These are phyloP conservation scores for Sugiyamaella paludigena DNA, from an alignment of 1,139 yeast genomes.

Conservation along the genomic window DNA sequence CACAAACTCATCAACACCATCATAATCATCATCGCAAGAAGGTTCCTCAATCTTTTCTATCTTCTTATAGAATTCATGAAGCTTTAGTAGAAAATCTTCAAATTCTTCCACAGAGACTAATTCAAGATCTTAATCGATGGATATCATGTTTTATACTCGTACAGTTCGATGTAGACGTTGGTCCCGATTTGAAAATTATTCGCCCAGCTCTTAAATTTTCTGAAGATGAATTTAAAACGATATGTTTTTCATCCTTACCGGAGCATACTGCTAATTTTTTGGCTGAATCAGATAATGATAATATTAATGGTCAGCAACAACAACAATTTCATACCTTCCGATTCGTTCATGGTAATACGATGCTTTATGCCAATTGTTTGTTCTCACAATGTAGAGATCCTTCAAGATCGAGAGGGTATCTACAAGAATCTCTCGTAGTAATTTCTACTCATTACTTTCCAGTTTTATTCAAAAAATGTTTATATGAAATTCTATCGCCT, in stretches of 20 bases:
- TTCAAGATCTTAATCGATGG: constrained; percentile 28
- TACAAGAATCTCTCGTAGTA: constrained; percentile 33
- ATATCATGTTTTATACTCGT: constrained; percentile 33
- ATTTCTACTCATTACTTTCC: constrained; percentile 30
- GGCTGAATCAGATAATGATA: constrained; percentile 2
- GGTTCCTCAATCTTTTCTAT: constrained; percentile 31
- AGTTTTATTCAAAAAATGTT: constrained; percentile 28
- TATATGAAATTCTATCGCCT: constrained; percentile 20
- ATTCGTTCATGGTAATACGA: constrained; percentile 12
- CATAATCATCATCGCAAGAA: constrained; percentile 3
- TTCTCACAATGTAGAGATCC: constrained; percentile 28
- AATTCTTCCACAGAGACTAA: constrained; percentile 21
- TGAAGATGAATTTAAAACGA: constrained; percentile 32
- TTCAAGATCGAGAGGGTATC: constrained; percentile 28
- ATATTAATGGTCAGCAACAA: not conserved
- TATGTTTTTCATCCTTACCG: constrained; percentile 35
- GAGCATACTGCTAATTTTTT: constrained; percentile 24
- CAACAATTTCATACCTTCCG: constrained; percentile 28
- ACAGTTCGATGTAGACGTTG: constrained; percentile 38
- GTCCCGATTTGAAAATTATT: constrained; percentile 37
- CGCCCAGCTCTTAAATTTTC: constrained; percentile 29
- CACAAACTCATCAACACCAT: not conserved
- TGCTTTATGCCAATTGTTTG: constrained; percentile 29
- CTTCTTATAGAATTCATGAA: constrained; percentile 32
- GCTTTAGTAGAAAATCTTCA: constrained; percentile 24